Conservation (phyloP, 1,139 yeast genomes). For the Geotrichum restrictum region DNA sequence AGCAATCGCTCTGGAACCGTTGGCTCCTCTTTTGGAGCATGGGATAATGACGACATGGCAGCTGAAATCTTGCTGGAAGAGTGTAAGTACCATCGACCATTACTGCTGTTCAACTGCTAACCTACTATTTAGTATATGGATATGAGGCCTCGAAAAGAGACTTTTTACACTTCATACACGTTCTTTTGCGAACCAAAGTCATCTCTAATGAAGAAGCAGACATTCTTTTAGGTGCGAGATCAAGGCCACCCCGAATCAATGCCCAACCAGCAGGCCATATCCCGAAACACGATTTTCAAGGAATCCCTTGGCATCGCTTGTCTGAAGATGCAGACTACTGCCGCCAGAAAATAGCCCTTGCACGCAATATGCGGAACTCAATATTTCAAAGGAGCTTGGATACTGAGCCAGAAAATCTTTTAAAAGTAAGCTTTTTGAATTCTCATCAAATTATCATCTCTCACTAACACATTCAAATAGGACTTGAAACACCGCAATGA, state of each 20-base stretch:
- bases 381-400: conserved; percentile 1
- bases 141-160: conserved; percentile 1
- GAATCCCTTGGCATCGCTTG: conserved; percentile 17
- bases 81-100: background rate
- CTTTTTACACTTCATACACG: conserved; percentile 1
- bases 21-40: background rate
- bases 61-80: conserved; percentile 1
- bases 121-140: background rate
- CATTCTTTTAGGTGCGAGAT: background rate
- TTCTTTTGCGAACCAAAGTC: background rate
- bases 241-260: conserved; percentile 7
- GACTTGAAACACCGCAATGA: conserved; percentile 14
- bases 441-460: too few species aligned
- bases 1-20: too few species aligned
- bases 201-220: background rate
- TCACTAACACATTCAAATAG: too few species aligned
- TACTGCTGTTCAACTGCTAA: background rate
- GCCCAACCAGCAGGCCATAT: conserved; percentile 2
- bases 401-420: too few species aligned
- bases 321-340: background rate
- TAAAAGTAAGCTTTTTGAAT: background rate
- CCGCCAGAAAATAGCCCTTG: background rate
- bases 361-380: conserved; percentile 12
- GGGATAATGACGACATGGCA: background rate
- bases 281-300: conserved; percentile 17